Base-by-base conservation (phyloP, 2,329 filamentous ascomycete species). In the Delphinella strobiligena region DNA sequence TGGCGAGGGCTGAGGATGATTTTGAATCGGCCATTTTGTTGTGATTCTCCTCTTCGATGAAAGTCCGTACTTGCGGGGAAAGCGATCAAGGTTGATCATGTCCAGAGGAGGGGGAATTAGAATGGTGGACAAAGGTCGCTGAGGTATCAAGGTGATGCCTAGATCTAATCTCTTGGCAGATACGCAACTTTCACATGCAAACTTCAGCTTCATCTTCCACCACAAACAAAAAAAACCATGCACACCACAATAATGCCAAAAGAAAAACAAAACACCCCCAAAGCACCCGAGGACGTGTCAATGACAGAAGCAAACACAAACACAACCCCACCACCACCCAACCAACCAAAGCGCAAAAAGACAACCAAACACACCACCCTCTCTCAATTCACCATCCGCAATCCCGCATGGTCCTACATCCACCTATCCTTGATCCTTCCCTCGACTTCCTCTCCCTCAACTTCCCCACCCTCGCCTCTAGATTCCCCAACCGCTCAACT, bases 401-500 rank as follows among this genome's bases (percentile, higher is more conserved):
- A 53, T 3, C 59, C 58, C 4, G 36, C 39, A 9, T 64, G 60
- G 60, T 46, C 55, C n/a, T 66, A 67, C 50, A 51, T 68, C 36
- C 60, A 61, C 48, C 58, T 67, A 1, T 42, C 48, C 36, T 59
- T 66, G 42, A 40, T 58, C 18, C 36, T 42, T 14, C 33, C 45
- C 10, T 7, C 44, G 11, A 37, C n/a, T n/a, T n/a, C n/a, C n/a
- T n/a, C n/a, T n/a, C n/a, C n/a, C n/a, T n/a, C n/a, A n/a, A n/a
- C n/a, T n/a, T n/a, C n/a, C n/a, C 43, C 16, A 22, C 35, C 18
- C n/a, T 38, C 10, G 19, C 38, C 15, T 27, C 18, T 84, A 4
- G 81, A 87, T 57, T 62, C 68, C 2, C 61, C 86, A 2, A 78
- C 77, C 29, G 66, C 72, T 14, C 74, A 74, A 24, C 65, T 75